These are phyloP conservation scores for Silene uniflora DNA, from an alignment of 148 eudicot species.

Conservation along the genomic window DNA sequence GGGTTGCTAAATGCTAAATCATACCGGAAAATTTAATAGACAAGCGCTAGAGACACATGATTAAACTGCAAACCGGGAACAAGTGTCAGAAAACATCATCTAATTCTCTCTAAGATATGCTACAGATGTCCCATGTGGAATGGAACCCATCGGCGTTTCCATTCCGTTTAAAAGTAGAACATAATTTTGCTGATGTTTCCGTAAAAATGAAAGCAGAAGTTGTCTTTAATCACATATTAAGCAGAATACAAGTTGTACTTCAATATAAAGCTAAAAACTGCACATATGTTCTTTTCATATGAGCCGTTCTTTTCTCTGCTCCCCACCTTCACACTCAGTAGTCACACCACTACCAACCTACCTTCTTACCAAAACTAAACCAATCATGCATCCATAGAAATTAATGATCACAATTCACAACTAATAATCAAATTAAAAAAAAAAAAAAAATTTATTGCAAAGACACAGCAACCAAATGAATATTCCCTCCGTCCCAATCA, in stretches of 20 bases:
- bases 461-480: too few relatives aligned
- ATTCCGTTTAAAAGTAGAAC: conserved; percentile 2
- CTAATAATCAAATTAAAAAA: background rate
- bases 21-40: background rate
- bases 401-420: background rate
- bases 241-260: background rate
- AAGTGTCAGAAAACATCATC: background rate
- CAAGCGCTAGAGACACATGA: background rate
- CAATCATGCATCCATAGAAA: background rate
- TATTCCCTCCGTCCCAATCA: too few relatives aligned
- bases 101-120: background rate
- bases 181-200: background rate
- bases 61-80: background rate
- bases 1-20: background rate
- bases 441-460: background rate
- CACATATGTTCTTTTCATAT: conserved; percentile 5
- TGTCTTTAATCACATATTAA: background rate
- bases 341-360: conserved; percentile 7
- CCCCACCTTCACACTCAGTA: conserved; percentile 16
- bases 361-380: background rate
- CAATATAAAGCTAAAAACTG: background rate
- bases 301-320: background rate
- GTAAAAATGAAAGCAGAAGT: background rate
- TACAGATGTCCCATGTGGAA: background rate
- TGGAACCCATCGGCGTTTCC: background rate